Evolutionary conservation across 371 early-diverging fungal genomes (phyloP), one percentile per base, ranked within the genome.

Genomic region (Lichtheimia corymbifera): DNA sequence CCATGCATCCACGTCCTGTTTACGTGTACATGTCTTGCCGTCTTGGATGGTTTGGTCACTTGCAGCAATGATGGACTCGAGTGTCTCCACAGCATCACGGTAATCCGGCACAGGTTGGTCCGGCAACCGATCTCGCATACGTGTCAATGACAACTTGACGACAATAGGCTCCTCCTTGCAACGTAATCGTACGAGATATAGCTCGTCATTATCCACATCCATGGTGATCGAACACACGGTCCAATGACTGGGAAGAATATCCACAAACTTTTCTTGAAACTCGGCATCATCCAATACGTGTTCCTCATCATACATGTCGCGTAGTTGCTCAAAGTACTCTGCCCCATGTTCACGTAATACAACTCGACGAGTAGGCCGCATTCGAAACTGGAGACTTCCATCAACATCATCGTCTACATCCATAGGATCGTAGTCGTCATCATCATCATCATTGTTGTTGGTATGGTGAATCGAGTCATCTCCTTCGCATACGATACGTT

Each of bases 141-240:
- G 80, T 22, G 72, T 72, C 64, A 95, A 73, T 0, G 95, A 92
- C 28, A 96, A 66, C n/a, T 90, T 83, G 5, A 92, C 64, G 5
- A 88, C 74, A 30, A 88, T 61, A 0, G 93, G 93, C 5, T 66
- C 66, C 3, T 70, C 65, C 5, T 61, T 68, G 0, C 71, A 69
- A 28, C 79, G 73, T 44, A 89, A 61, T 5, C 92, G 86, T 12
- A 85, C 82, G 3, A 91, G 67, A 63, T 88, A 89, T 24, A 95
- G 61, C 5, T 85, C 81, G 22, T 87, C 73, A n/a, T 77, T 71
- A 13, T 76, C 67, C 0, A 74, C 61, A 62, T 95, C 93, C 51
- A 93, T 71, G 0, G 90, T 86, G 9, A 95, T 55, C 0, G 90
- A 90, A 40, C 91, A 89, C 0, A 90, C 91, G 0, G 84, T 82